Percentiles rank a stretch among this genome's conserved stretches.
phyloP scores from a whole-genome alignment of 1,284 basidiomycete genomes.

The Malassezia slooffiae region DNA sequence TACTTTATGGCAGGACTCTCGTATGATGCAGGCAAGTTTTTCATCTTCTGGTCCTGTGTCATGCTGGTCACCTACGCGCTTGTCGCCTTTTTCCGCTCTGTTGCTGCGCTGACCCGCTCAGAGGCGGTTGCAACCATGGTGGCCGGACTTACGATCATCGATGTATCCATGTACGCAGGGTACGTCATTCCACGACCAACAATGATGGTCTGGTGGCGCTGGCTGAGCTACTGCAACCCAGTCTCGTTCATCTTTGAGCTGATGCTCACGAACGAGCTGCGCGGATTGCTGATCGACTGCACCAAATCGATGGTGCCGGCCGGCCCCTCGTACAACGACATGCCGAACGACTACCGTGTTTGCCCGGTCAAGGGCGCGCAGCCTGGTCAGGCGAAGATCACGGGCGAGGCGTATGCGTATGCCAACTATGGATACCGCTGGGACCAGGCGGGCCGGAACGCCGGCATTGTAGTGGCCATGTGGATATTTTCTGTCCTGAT shows the following conservation, averaged over 20 bases:
- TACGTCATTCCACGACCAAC: conserved; percentile 34
- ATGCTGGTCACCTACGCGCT: conserved; percentile 26
- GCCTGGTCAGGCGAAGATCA: conserved; percentile 22
- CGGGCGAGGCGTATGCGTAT: conserved; percentile 18
- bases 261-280: conserved; percentile 37
- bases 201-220: conserved; percentile 38
- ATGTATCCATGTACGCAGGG: conserved; percentile 29
- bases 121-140: conserved; percentile 28
- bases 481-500: conserved; percentile 23
- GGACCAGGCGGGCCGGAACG: conserved; percentile 22
- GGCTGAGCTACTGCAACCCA: conserved; percentile 39
- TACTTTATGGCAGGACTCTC: conserved; percentile 35
- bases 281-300: conserved; percentile 22
- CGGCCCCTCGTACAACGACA: conserved; percentile 17
- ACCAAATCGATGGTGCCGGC: conserved; percentile 18
- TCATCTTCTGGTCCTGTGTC: conserved; percentile 24
- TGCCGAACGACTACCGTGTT: conserved; percentile 20
- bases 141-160: conserved; percentile 28
- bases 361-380: conserved; percentile 24
- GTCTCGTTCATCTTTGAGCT: conserved; percentile 32
- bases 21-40: conserved; percentile 26
- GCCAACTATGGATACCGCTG: conserved; percentile 22
- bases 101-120: conserved; percentile 20
- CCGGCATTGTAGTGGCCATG: conserved; percentile 31
- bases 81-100: conserved; percentile 33